Base-by-base conservation (phyloP, 208 protist species). In the Kentomonas sorsogonicus region DNA sequence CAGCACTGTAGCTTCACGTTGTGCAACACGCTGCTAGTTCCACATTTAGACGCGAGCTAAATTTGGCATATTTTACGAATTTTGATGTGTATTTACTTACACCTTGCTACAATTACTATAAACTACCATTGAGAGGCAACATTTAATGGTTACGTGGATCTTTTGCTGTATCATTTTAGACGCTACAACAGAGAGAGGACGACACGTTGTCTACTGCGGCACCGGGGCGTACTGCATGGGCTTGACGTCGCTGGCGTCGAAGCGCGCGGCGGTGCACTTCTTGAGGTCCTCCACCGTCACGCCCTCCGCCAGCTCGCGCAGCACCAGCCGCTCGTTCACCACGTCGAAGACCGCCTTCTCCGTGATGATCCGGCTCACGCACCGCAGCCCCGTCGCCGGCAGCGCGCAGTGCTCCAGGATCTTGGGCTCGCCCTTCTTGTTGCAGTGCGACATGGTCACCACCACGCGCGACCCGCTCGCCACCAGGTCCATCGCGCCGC, bases 401-500 rank as follows among this genome's bases (percentile, higher is more conserved):
- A 98, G 78, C 23, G 63, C 68, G 83, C 97, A 99, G 16, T 57
- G 41, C 33, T 95, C 66, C n/a, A 98, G 62, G 53, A 99, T 97
- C 83, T 98, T 98, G 48, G 79, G 71, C 36, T 74, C 67, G 3
- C 95, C 96, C 55, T 97, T 97, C 52, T 96, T 96, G 59, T 68
- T 97, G 67, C 71, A 82, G 80, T 99, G 97, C 66, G 97, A 93
- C 92, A 98, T 99, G 1, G 92, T 97, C 25, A 99, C 93, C 0
- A 99, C 92, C 1, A 99, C 97, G 25, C 91, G 79, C 0, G 86
- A 91, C 45, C 90, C 92, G 55, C 72, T 79, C 34, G 86, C 78
- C 22, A 98, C 93, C 13, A 99, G 81, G 59, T 99, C 96, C 95
- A 98, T 98, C 15, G 95, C 97, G 30, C 97, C 97, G 52, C 96